Conservation (phyloP, 305 asterid species). For the Fraxinus baroniana region DNA sequence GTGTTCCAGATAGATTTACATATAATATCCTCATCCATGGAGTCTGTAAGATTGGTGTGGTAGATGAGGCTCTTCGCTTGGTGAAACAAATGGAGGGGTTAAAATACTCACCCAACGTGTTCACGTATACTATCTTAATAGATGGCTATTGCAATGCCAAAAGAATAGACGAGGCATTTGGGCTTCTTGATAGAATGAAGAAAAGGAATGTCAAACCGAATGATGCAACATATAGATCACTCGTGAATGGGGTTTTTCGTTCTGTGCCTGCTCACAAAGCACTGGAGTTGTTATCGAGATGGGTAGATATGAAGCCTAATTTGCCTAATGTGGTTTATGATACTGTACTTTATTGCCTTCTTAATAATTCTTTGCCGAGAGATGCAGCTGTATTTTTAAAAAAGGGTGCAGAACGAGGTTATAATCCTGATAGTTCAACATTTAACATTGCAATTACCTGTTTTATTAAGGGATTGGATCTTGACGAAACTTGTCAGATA, state of each 20-base stretch:
- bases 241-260: constrained; percentile 75
- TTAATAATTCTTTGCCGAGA: constrained; percentile 46
- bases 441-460: constrained; percentile 57
- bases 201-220: constrained; percentile 58
- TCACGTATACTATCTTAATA: constrained; percentile 74
- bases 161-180: constrained; percentile 64
- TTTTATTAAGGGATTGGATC: constrained; percentile 64
- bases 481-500: constrained; percentile 58
- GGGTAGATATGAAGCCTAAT: constrained; percentile 53
- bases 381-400: constrained; percentile 51
- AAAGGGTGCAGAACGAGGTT: constrained; percentile 53
- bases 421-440: constrained; percentile 56
- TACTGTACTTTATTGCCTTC: constrained; percentile 54
- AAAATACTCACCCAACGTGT: constrained; percentile 70
- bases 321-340: constrained; percentile 69
- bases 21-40: constrained; percentile 88
- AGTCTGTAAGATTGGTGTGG: constrained; percentile 82
- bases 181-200: constrained; percentile 65
- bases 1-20: constrained; percentile 78
- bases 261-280: constrained; percentile 50
- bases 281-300: constrained; percentile 46
- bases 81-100: constrained; percentile 84
- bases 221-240: constrained; percentile 82
- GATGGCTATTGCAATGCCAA: constrained; percentile 80
- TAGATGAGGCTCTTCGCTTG: constrained; percentile 88